Percentiles rank a stretch among this genome's conserved stretches.
phyloP scores from a whole-genome alignment of 140 eudicot genomes.

The Senecio squalidus region DNA sequence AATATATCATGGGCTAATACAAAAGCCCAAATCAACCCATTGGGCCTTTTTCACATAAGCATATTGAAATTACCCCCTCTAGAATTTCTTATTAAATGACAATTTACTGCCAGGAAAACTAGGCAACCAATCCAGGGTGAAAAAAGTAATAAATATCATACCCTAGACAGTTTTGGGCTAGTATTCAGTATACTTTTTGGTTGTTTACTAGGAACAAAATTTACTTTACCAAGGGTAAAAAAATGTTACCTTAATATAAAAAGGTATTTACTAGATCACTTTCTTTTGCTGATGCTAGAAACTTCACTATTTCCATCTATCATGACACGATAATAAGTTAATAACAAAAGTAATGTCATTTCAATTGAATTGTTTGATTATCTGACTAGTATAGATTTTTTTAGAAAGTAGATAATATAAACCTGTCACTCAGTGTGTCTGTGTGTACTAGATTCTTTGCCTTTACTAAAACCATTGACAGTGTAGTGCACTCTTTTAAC shows the following conservation, averaged over 20 bases:
- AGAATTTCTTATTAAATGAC: background rate
- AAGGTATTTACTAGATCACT: background rate
- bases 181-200: background rate
- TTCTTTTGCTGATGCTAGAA: background rate
- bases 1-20: background rate
- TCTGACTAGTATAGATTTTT: background rate
- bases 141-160: background rate
- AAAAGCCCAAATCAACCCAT: background rate
- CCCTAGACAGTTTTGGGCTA: background rate
- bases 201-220: background rate
- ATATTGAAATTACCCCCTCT: background rate
- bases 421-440: background rate
- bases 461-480: conserved; percentile 15
- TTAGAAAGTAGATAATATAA: background rate
- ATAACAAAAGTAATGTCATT: too few species aligned
- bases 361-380: background rate
- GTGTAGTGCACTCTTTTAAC: background rate
- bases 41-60: background rate
- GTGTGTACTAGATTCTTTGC: conserved; percentile 8
- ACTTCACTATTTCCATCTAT: background rate
- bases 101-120: too few species aligned
- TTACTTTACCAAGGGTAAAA: background rate
- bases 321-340: too few species aligned
- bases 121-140: too few species aligned
- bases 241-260: background rate